phyloP scores from a whole-genome alignment of 805 yeast genomes.

The Candida insectalens region DNA sequence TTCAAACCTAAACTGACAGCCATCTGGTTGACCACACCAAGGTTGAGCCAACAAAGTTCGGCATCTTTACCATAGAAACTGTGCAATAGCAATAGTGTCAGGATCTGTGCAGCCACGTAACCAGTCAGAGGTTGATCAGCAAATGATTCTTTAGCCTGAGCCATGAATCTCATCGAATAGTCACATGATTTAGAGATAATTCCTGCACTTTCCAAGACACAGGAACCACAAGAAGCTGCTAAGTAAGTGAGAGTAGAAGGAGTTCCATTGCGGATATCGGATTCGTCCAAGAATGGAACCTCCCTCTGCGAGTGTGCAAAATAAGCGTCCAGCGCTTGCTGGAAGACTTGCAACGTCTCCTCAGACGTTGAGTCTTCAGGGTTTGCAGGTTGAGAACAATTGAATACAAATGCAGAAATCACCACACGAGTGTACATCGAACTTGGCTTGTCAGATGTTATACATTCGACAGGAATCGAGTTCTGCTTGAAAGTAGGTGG shows the following conservation, averaged over 20 bases:
- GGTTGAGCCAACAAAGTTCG: conserved; percentile 20
- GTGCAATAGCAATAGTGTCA: conserved; percentile 4
- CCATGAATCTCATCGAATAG: conserved; percentile 1
- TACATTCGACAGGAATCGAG: too few relatives aligned
- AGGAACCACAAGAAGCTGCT: conserved; percentile 1
- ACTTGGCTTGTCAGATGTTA: not conserved
- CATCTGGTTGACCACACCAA: conserved; percentile 42
- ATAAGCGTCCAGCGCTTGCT: conserved; percentile 27
- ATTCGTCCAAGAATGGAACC: conserved; percentile 33
- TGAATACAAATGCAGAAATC: not conserved
- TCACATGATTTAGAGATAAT: not conserved
- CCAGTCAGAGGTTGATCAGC: not conserved
- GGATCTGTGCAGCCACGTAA: conserved; percentile 1
- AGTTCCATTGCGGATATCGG: conserved; percentile 9
- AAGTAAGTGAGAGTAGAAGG: conserved; percentile 17
- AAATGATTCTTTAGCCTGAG: conserved; percentile 3
- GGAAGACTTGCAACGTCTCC: not conserved
- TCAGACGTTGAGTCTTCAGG: too few relatives aligned
- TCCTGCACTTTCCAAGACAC: conserved; percentile 1
- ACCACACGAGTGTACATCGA: not conserved
- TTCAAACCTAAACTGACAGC: conserved; percentile 21
- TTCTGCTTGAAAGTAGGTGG: not conserved
- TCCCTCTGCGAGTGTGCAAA: conserved; percentile 35
- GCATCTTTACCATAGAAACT: not conserved
- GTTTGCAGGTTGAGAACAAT: too few relatives aligned